phyloP scores from a whole-genome alignment of 2,329 filamentous ascomycete species.

The Neoscytalidium dimidiatum region DNA sequence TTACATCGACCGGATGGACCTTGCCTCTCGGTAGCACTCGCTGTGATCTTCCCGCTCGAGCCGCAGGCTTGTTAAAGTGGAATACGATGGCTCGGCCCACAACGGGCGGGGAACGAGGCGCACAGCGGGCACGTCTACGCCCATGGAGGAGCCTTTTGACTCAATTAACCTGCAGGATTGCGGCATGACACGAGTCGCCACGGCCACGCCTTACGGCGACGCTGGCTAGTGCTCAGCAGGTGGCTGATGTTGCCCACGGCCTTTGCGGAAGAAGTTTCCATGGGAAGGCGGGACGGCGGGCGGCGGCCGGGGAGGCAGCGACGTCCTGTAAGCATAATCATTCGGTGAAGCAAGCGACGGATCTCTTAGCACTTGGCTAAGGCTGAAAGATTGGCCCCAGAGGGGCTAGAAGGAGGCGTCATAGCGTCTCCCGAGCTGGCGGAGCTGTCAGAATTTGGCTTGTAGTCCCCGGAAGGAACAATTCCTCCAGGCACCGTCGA shows the following conservation, averaged over 20 bases:
- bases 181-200: slow-evolving; percentile 7
- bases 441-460: not conserved
- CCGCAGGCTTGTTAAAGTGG: slow-evolving; percentile 10
- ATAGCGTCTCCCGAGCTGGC: not conserved
- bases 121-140: not conserved
- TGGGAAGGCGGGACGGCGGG: not conserved
- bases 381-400: not conserved
- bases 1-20: not conserved
- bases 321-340: not conserved
- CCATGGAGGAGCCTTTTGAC: not conserved
- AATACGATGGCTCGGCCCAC: slow-evolving; percentile 8
- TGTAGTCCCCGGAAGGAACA: not conserved
- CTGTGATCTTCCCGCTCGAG: slow-evolving; percentile 9
- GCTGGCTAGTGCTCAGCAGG: not conserved
- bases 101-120: slow-evolving; percentile 1
- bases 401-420: not conserved
- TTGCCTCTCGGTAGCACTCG: not conserved
- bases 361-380: not conserved
- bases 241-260: not conserved
- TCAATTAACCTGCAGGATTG: not conserved
- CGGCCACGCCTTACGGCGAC: not conserved
- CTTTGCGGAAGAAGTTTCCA: not conserved
- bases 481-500: not conserved
- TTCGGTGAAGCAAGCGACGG: not conserved
- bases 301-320: not conserved